phyloP scores from a whole-genome alignment of 768 basidiomycete species.

The Russula ochroleuca region DNA sequence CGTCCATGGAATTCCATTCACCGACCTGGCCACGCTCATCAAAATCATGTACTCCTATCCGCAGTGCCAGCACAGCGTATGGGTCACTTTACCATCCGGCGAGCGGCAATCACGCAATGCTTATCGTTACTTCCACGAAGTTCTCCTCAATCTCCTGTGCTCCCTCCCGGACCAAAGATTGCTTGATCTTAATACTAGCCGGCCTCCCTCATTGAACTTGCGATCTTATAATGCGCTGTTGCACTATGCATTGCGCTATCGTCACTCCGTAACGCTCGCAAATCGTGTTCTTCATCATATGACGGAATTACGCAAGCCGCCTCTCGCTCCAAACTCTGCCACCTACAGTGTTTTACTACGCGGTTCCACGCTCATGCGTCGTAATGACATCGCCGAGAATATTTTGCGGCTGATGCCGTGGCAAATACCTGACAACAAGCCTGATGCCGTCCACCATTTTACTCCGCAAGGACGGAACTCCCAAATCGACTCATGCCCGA shows the following conservation, averaged over 20 bases:
- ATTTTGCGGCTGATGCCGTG: conserved; percentile 38
- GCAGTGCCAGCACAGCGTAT: conserved; percentile 28
- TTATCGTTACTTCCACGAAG: conserved; percentile 34
- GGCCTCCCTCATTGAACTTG: conserved; percentile 37
- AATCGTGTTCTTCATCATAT: conserved; percentile 53
- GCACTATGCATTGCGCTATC: conserved; percentile 60
- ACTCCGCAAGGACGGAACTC: not conserved
- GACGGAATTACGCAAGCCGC: conserved; percentile 40
- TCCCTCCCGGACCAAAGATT: conserved; percentile 10
- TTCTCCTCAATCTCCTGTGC: conserved; percentile 31
- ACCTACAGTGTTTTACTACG: conserved; percentile 60
- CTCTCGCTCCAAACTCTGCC: conserved; percentile 43
- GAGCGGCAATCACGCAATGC: conserved; percentile 26
- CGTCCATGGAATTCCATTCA: conserved; percentile 6
- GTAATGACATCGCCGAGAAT: conserved; percentile 40
- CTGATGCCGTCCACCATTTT: not conserved
- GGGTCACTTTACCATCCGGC: conserved; percentile 26
- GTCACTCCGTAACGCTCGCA: conserved; percentile 48
- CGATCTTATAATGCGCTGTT: conserved; percentile 58
- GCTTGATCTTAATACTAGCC: not conserved
- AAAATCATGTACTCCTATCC: conserved; percentile 29
- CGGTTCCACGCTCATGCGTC: conserved; percentile 48
- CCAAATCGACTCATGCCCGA: not conserved
- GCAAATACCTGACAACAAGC: conserved; percentile 25
- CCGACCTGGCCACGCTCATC: conserved; percentile 23